Percentiles rank a stretch among this genome's conserved stretches.
These are phyloP conservation scores for Aspergillus pseudoterreus DNA, from an alignment of 2,329 filamentous ascomycete species.

Conservation along the genomic window DNA sequence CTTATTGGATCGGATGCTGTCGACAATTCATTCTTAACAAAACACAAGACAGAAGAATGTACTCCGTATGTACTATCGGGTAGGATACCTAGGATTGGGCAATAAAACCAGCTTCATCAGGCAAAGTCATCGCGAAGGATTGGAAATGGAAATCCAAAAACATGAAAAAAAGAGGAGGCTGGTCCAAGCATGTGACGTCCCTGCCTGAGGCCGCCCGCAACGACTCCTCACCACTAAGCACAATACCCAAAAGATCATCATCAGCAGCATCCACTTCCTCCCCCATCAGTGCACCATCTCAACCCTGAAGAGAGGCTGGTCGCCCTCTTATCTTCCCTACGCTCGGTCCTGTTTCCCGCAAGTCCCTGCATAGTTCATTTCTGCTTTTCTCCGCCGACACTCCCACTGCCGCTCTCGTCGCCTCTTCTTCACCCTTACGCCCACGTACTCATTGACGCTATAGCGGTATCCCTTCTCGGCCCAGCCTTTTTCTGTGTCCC, in stretches of 20 bases:
- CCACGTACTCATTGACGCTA: slow-evolving; percentile 4
- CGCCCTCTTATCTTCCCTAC: not conserved
- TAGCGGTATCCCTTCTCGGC: not conserved
- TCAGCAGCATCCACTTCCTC: not conserved
- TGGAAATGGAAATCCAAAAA: not conserved
- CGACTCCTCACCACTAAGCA: not conserved
- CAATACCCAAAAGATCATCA: too few species aligned
- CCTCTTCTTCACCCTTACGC: slow-evolving; percentile 7
- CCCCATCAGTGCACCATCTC: not conserved
- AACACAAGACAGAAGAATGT: too few species aligned
- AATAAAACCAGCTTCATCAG: not conserved
- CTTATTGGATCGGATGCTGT: too few species aligned
- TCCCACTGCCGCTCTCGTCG: slow-evolving; percentile 1
- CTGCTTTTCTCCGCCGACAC: slow-evolving; percentile 2
- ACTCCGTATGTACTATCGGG: not conserved
- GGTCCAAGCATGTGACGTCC: not conserved
- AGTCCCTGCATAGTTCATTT: not conserved
- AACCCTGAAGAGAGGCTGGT: not conserved
- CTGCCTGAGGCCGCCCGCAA: not conserved
- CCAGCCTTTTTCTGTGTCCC: not conserved
- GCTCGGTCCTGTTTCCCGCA: not conserved
- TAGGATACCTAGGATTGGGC: not conserved
- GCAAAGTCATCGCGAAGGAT: not conserved
- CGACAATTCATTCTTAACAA: too few species aligned
- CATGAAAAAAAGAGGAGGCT: not conserved